Evolutionary conservation across 176 grass and related monocot species (phyloP), one percentile per base, ranked within the genome.

Genomic region (Coix lacrymajobi): DNA sequence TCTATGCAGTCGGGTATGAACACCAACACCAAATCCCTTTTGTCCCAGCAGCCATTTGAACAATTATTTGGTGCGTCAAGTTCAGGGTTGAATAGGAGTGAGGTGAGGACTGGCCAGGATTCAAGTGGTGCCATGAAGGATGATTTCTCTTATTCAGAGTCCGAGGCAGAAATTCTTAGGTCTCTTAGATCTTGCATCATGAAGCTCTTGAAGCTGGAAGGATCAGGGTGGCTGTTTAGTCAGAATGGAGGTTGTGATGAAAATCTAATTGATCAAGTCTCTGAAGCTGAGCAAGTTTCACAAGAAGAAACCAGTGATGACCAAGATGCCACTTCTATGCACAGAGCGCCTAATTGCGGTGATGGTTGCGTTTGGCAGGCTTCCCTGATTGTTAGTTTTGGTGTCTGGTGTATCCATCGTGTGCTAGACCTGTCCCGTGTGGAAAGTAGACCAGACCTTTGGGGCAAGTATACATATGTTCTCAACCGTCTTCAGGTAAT

Each of bases 391-490:
- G 49, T 87, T 13, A 94, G 90, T 52, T 97, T 97, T 65, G 95
- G 92, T 81, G 92, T 94, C 51, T 94, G 92, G 95, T 94, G 92
- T 54, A 78, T 91, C 28, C 86, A 63, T 26, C 81, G 88, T 39
- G 84, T 92, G 30, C 66, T 97, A n/a, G 88, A 91, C 61, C 60
- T 97, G 38, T 92, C 81, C 19, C 81, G 81, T 26, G 88, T 79
- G 48, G 92, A 97, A 84, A 97, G 81, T 33, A 91, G 95, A 78
- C 95, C 92, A 40, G 95, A 97, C 73, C 86, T 94, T 54, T 92
- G 92, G 95, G 92, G 95, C 28, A 97, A 97, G 85, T 94, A 94
- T 58, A 94, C 95, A 46, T 94, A 91, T 39, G 88, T 94, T 73
- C 92, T 97, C 20, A 94, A 94, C 76, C 90, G 88, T 31, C 95